Conservation (phyloP, 140 eudicot genomes). For the Bidens hawaiensis region DNA sequence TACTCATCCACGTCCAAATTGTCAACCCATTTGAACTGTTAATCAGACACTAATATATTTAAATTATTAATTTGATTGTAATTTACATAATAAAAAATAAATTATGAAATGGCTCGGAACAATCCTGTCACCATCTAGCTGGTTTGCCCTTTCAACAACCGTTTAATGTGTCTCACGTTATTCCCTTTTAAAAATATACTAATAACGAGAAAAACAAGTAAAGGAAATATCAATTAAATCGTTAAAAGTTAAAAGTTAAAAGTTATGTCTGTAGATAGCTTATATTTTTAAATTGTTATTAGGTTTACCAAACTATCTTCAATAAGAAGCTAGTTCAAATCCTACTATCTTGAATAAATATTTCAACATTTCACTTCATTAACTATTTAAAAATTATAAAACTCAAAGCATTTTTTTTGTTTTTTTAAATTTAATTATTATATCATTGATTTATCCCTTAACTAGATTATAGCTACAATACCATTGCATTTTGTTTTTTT, state of each 20-base stretch:
- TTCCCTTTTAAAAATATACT: background rate
- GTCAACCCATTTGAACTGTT: background rate
- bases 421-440: too few species aligned
- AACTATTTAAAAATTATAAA: too few species aligned
- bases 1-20: background rate
- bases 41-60: background rate
- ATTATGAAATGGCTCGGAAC: background rate
- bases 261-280: background rate
- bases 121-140: background rate
- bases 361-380: too few species aligned
- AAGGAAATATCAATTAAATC: background rate
- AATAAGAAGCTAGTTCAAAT: constrained; percentile 3
- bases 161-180: background rate
- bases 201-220: background rate
- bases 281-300: background rate
- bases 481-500: too few species aligned
- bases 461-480: too few species aligned
- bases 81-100: background rate
- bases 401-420: too few species aligned
- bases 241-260: background rate
- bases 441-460: too few species aligned
- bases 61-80: background rate
- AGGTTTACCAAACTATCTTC: constrained; percentile 8
- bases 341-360: background rate
- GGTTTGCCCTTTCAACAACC: constrained; percentile 5